Conservation (phyloP, 2,329 filamentous ascomycete species). For the Hymenoscyphus albidus region DNA sequence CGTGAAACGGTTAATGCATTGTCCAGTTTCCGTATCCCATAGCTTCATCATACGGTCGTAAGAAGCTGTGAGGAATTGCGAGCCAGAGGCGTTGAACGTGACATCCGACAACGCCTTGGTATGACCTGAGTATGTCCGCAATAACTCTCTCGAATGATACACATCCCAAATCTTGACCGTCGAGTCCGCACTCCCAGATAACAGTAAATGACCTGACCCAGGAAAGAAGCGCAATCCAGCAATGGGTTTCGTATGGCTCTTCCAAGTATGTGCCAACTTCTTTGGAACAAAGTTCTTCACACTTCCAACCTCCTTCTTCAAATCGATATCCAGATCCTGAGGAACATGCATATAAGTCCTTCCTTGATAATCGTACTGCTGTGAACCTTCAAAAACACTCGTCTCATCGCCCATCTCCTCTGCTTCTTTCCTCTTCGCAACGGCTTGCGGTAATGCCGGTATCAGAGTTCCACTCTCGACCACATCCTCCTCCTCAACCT, state of each 20-base stretch:
- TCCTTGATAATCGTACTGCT: conserved; percentile 89
- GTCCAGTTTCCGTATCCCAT: conserved; percentile 95
- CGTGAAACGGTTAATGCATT: conserved; percentile 82
- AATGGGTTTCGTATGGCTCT: conserved; percentile 76
- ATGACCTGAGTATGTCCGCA: conserved; percentile 90
- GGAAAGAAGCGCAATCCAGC: conserved; percentile 91
- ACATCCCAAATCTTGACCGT: conserved; percentile 94
- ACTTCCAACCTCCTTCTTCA: conserved; percentile 71
- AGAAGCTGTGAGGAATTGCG: conserved; percentile 82
- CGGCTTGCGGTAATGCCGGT: conserved; percentile 50
- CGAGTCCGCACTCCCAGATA: conserved; percentile 85
- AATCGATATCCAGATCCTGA: conserved; percentile 80
- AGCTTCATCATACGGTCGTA: conserved; percentile 97
- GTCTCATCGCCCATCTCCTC: conserved; percentile 69
- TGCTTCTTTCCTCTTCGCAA: conserved; percentile 53
- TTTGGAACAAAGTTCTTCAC: conserved; percentile 90
- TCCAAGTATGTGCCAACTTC: conserved; percentile 89
- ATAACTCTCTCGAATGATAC: conserved; percentile 81
- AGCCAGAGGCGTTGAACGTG: conserved; percentile 78
- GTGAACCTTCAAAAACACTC: conserved; percentile 78
- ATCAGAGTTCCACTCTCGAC: conserved; percentile 61
- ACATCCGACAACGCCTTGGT: conserved; percentile 86
- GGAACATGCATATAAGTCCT: conserved; percentile 97
- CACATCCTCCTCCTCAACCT: conserved; percentile 62
- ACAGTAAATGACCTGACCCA: conserved; percentile 75